These are phyloP conservation scores for Eucalyptus pauciflora DNA, from an alignment of 345 rosid species.

Conservation along the genomic window DNA sequence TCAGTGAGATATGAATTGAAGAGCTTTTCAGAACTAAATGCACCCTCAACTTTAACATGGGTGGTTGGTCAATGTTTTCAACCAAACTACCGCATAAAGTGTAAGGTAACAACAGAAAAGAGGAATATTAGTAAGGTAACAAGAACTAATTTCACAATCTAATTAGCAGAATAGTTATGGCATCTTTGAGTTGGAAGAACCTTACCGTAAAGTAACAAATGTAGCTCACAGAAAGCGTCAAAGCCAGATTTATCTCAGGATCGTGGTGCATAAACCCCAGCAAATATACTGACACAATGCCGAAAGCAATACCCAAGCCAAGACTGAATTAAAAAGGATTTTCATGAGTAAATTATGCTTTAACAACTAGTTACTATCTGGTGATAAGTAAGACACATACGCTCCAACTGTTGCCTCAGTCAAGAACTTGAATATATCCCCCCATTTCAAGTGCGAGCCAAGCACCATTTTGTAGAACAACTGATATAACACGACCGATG, in stretches of 20 bases:
- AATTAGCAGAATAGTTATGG: background rate
- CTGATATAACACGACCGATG: slow-evolving; percentile 85
- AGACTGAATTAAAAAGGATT: slow-evolving; percentile 26
- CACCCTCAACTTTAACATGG: background rate
- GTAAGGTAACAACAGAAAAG: background rate
- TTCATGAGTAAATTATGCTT: background rate
- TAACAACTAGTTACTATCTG: background rate
- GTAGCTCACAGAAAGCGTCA: slow-evolving; percentile 85
- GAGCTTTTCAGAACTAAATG: background rate
- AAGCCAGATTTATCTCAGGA: slow-evolving; percentile 68
- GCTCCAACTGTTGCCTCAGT: slow-evolving; percentile 65
- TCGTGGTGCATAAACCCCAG: slow-evolving; percentile 75
- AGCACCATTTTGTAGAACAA: slow-evolving; percentile 67
- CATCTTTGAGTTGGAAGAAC: background rate
- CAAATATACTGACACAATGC: slow-evolving; percentile 78
- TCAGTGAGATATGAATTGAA: background rate
- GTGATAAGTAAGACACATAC: slow-evolving; percentile 34
- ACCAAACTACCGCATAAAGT: background rate
- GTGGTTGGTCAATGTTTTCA: background rate
- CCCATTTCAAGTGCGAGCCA: slow-evolving; percentile 40
- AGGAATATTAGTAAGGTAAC: background rate
- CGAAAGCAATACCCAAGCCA: slow-evolving; percentile 74
- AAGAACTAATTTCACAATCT: background rate
- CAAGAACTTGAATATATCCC: slow-evolving; percentile 46
- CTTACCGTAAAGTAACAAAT: slow-evolving; percentile 71